Evolutionary conservation across 345 rosid species (phyloP), one percentile per base, ranked within the genome.

Genomic region (Eucalyptus victrix): DNA sequence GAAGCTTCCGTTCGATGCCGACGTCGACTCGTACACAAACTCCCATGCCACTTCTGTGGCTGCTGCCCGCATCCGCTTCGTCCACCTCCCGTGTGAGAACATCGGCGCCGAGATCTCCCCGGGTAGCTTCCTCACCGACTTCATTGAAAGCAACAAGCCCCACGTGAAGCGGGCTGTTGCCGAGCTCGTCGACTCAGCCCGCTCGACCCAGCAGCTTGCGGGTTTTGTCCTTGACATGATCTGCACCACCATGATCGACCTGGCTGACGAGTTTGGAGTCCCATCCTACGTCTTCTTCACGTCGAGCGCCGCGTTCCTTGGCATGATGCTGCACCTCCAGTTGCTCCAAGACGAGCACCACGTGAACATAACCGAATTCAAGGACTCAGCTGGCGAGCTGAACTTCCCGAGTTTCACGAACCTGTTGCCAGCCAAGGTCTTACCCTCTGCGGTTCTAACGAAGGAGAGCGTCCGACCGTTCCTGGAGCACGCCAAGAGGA

Each of bases 241-340:
- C 49, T 92, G 91, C 89, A 24, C 89, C 11, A 9, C 91, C 6
- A 87, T 92, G 89, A 83, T 93, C 49, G 94, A 94, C 80, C 76
- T 93, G 7, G 95, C 92, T 5, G 88, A 86, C 12, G 93, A 91
- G 83, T 72, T 93, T n/a, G 90, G 90, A 7, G 67, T 92, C 80
- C 93, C 95, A 21, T 89, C 90, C 80, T 93, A 92, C 80, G 10
- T 92, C 21, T 92, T 90, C 94, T 91, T 72, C 56, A 49, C 94
- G 34, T 88, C 92, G 21, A 65, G 88, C 65, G 93, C 94, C 2
- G 89, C 88, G 19, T 86, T 67, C 86, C 95, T 95, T 12, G 92
- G 92, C 3, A 51, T 89, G 49, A 37, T 87, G 87, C 32, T 91
- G 40, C 62, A 89, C 65, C n/a, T 91, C 11, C 92, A 80, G 80